Conservation (phyloP, 768 basidiomycete species). For the Kwoniella botswanensis region DNA sequence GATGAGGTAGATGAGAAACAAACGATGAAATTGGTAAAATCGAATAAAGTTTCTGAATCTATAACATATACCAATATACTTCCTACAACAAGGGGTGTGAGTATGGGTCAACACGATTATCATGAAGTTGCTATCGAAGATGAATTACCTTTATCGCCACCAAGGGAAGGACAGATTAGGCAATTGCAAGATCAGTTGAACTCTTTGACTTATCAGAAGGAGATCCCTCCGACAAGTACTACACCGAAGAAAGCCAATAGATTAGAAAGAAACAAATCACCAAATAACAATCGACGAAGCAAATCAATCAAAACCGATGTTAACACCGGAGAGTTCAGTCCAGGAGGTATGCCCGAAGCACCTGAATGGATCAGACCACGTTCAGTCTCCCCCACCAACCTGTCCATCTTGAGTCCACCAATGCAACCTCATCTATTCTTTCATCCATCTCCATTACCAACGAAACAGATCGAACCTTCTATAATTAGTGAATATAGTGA, state of each 20-base stretch:
- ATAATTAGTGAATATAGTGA: slow-evolving; percentile 11
- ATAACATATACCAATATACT: neutral
- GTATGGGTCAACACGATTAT: neutral
- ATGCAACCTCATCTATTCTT: slow-evolving; percentile 50
- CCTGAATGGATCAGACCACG: slow-evolving; percentile 46
- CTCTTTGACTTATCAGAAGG: neutral
- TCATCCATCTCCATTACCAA: slow-evolving; percentile 21
- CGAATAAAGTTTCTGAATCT: neutral
- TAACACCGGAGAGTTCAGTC: neutral
- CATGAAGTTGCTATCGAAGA: slow-evolving; percentile 6
- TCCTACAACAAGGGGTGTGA: neutral
- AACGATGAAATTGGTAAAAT: slow-evolving; percentile 32
- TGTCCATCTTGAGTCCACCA: slow-evolving; percentile 35
- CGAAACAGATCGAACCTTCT: slow-evolving; percentile 6
- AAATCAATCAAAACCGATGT: neutral
- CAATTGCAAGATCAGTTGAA: slow-evolving; percentile 28
- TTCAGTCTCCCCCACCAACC: slow-evolving; percentile 36
- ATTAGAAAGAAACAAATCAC: slow-evolving; percentile 21
- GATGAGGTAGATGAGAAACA: slow-evolving; percentile 22
- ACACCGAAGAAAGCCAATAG: neutral
- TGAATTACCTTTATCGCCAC: neutral
- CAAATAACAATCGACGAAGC: slow-evolving; percentile 21
- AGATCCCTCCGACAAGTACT: neutral
- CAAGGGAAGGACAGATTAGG: slow-evolving; percentile 14
- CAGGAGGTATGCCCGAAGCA: neutral